Evolutionary conservation across 2,329 filamentous ascomycete species (phyloP), one percentile per base, ranked within the genome.

Genomic region (Colletotrichum caudatum): DNA sequence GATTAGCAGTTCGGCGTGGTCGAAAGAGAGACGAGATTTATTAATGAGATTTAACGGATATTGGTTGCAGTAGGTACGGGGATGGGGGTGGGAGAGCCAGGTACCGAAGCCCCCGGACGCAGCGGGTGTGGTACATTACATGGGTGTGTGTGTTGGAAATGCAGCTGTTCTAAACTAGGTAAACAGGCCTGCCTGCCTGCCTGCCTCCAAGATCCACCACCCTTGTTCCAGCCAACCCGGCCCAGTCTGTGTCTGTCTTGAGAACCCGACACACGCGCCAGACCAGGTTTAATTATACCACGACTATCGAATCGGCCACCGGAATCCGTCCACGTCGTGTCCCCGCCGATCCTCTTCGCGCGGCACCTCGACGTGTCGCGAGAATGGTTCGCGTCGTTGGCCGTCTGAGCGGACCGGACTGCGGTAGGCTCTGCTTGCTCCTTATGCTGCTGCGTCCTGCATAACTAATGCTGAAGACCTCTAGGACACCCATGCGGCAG

Each of bases 1-100:
- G 59, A 64, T 48, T 39, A 18, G 37, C 18, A 33, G 65, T 64
- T 57, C 46, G 59, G 59, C 41, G 59, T 60, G 39, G 58, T 48
- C 33, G 54, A 60, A 69, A 71, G 69, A 60, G 37, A 63, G 69
- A 69, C 65, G 66, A 68, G 69, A 69, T 69, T 71, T 63, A 71
- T 68, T 64, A 69, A 71, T 71, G 61, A 57, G 66, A 71, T 64
- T 64, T 71, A 64, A 62, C 62, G 58, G 65, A 63, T 69, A 71
- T 69, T 69, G 64, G 69, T 44, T 56, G 35, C 64, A 56, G 33
- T 26, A 18, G 14, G 65, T 68, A 57, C 51, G 35, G 56, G 62
- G 54, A 53, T 39, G 53, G 26, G 53, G 41, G 26, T 59, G 44
- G 53, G 62, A 56, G 44, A 39, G 67, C 63, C 18, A 23, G 46